Conservation (phyloP, 2,329 filamentous ascomycete species). For the Dactylonectria estremocensis region DNA sequence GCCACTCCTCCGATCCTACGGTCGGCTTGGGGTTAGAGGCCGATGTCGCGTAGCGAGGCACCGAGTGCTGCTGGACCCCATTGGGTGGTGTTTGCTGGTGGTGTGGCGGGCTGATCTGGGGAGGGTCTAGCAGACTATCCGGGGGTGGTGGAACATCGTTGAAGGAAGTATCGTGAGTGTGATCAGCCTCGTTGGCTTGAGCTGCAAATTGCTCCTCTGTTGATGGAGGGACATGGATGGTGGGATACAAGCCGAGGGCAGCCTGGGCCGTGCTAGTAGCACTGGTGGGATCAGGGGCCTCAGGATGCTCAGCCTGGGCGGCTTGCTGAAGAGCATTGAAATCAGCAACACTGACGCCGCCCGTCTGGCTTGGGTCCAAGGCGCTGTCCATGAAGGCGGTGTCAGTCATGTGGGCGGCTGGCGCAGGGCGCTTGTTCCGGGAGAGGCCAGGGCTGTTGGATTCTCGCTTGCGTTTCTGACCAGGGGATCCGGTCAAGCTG, state of each 20-base stretch:
- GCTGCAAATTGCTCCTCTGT: slow-evolving; percentile 74
- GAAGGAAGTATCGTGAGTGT: slow-evolving; percentile 53
- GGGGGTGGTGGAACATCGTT: slow-evolving; percentile 51
- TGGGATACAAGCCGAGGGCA: slow-evolving; percentile 73
- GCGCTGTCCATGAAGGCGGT: slow-evolving; percentile 70
- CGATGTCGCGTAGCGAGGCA: slow-evolving; percentile 55
- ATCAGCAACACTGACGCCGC: slow-evolving; percentile 66
- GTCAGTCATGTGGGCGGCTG: slow-evolving; percentile 63
- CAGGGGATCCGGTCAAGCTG: slow-evolving; percentile 59
- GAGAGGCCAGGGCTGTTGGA: slow-evolving; percentile 65
- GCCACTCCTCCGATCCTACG: slow-evolving; percentile 98
- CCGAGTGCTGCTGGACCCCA: slow-evolving; percentile 53
- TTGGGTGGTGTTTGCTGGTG: slow-evolving; percentile 57
- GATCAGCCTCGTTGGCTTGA: slow-evolving; percentile 60
- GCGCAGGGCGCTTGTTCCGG: slow-evolving; percentile 66
- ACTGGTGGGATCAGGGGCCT: slow-evolving; percentile 65
- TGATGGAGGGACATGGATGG: slow-evolving; percentile 69
- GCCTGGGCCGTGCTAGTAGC: slow-evolving; percentile 74
- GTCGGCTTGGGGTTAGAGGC: slow-evolving; percentile 78
- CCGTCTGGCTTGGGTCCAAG: slow-evolving; percentile 59
- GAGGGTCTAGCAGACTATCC: slow-evolving; percentile 51
- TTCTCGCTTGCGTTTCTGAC: slow-evolving; percentile 70
- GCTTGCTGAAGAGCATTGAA: slow-evolving; percentile 72
- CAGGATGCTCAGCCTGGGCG: slow-evolving; percentile 62
- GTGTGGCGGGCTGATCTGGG: slow-evolving; percentile 41